Base-by-base conservation (phyloP, 768 basidiomycete species). In the Leucosporidium creatinivorum region DNA sequence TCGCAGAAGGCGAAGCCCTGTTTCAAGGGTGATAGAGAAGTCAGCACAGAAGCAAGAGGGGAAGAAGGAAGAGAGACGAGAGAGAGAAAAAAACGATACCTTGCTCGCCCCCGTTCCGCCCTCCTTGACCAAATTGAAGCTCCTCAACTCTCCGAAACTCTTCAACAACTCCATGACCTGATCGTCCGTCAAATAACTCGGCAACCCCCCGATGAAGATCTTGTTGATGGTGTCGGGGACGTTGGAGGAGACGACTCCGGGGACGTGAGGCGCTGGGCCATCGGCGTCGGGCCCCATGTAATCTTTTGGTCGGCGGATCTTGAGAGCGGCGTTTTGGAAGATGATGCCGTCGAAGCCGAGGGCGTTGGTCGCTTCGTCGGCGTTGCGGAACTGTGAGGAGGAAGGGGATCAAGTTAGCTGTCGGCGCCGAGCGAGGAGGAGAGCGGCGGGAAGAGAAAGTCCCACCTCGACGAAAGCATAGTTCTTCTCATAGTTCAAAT, bases 1-100 rank as follows among this genome's bases (percentile, higher is more conserved):
- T 99, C 96, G 81, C 93, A 94, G 83, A 99, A 98, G 4, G 96
- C 96, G 79, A 96, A 99, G 74, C 96, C 96, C 94, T 97, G 74
- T 5, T 33, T 6, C 8, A 44, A 4, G 33, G 10, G 33, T 10
- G 9, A 18, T n/a, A 31, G 56, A n/a, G 26, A 2, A 25, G 7
- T 25, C 33, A 10, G 33, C 10, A 19, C 17, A 58, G 51, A 31
- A 49, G 33, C 33, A 10, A 5, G 33, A 10, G 10, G 33, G 39
- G 13, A 44, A 44, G 13, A 15, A 25, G 63, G n/a, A 52, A 2
- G 31, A 19, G 15, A 21, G 25, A n/a, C 21, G n/a, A n/a, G n/a
- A n/a, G n/a, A n/a, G n/a, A n/a, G n/a, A n/a, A n/a, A n/a, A 57
- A 1, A 3, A 71, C 80, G 58, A 68, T n/a, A 89, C 93, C 84